These are phyloP conservation scores for Mallotus japonicus DNA, from an alignment of 441 rosid genomes.

Conservation along the genomic window DNA sequence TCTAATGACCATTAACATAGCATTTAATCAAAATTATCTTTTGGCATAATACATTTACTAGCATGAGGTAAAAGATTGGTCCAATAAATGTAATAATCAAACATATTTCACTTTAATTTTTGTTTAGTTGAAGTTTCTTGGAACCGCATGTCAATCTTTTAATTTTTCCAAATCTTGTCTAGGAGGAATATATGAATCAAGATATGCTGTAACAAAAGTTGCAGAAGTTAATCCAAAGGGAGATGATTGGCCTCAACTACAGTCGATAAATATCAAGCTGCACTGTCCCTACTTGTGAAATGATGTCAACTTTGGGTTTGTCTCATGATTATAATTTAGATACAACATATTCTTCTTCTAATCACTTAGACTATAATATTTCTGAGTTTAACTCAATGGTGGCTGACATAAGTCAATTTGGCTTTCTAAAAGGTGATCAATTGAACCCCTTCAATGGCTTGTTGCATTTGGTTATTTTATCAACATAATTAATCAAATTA, in stretches of 20 bases:
- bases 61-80: not conserved
- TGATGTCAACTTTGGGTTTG: conserved; percentile 24
- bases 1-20: not conserved
- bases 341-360: conserved; percentile 13
- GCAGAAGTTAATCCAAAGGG: conserved; percentile 17
- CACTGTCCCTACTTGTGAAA: conserved; percentile 10
- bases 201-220: conserved; percentile 21
- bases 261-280: conserved; percentile 16
- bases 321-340: conserved; percentile 13
- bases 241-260: conserved; percentile 14
- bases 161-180: conserved; percentile 6
- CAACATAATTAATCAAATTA: not conserved
- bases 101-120: conserved; percentile 4
- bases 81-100: not conserved
- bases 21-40: too few species aligned
- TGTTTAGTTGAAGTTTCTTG: conserved; percentile 10
- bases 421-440: conserved; percentile 23
- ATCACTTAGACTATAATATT: conserved; percentile 9
- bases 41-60: not conserved
- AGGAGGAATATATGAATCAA: conserved; percentile 36
- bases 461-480: not conserved
- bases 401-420: conserved; percentile 17
- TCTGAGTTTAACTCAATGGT: not conserved
- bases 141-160: conserved; percentile 2
- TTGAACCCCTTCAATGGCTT: conserved; percentile 1